Percentiles rank a stretch among this genome's conserved stretches.
Evolutionary conservation across 495 filamentous ascomycete genomes (phyloP).

Genomic region (Thozetella sp.): DNA sequence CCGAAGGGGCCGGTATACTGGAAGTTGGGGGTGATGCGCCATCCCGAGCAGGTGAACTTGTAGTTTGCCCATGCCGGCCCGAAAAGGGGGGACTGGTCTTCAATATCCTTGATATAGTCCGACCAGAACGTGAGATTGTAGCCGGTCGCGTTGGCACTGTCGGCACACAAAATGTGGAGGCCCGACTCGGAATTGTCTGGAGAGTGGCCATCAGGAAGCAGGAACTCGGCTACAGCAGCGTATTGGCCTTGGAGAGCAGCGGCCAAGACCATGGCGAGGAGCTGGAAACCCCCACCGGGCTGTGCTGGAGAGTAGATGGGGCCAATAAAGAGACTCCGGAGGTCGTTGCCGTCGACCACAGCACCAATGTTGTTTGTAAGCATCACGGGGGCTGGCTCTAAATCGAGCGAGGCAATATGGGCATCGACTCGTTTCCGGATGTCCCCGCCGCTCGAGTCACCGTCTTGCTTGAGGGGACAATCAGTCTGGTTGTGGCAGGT

Average conservation of each 20-base stretch:
- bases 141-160: no score
- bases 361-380: slow-evolving; percentile 18
- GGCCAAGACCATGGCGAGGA: no score
- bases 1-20: slow-evolving; percentile 27
- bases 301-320: no score
- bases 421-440: slow-evolving; percentile 44
- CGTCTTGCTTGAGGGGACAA: slow-evolving; percentile 48
- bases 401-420: slow-evolving; percentile 15
- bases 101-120: no score
- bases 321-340: no score
- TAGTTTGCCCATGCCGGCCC: slow-evolving; percentile 60
- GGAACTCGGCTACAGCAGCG: no score
- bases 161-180: no score
- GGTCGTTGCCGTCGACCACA: slow-evolving; percentile 42
- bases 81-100: slow-evolving; percentile 42
- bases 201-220: no score
- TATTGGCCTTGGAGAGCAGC: no score
- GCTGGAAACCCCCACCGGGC: no score
- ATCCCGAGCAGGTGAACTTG: slow-evolving; percentile 52
- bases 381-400: slow-evolving; percentile 15
- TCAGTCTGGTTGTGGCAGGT: slow-evolving; percentile 47
- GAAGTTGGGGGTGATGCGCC: slow-evolving; percentile 34
- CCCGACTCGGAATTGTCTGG: no score
- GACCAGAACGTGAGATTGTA: no score
- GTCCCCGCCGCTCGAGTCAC: slow-evolving; percentile 43